Base-by-base conservation (phyloP, 805 yeast species). In the Zygoascus biomembranicola region DNA sequence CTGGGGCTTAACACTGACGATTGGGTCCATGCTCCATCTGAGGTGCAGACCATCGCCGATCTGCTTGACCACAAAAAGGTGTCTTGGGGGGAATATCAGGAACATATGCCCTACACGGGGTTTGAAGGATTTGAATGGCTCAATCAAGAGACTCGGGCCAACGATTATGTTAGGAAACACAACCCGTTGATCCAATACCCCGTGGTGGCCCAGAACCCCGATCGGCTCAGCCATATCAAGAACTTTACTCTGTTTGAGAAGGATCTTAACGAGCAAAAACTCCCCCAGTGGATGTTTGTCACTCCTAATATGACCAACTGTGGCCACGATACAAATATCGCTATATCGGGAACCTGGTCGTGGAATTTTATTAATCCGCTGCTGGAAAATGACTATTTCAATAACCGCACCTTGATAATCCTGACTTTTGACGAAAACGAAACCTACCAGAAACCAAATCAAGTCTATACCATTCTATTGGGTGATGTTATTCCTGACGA, bases 221-320 rank as follows among this genome's bases (percentile, higher is more conserved):
- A 68, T 47, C 73, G 80, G 57, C 61, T 69, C 57, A 64, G 69
- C 47, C 69, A 73, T 67, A 71, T 77, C 66, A 76, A 77, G 69
- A 74, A 76, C 66, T 72, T 76, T 59, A 74, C 77, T 47, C 67
- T 69, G 56, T 73, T 77, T 61, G 60, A 73, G 55, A 57, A 59
- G 43, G 81, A 77, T 60, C 61, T 74, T 55, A 63, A 61, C 37
- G 62, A 67, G 59, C 62, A 74, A 57, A 60, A 65, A 49, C 67
- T 77, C 58, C 81, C 81, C 45, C 81, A 78, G 70, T 78, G 77
- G 77, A 58, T 70, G 57, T 71, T 77, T 69, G 71, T 78, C 63
- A 77, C 81, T 44, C 81, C 82, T 54, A 77, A 77, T 68, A 73
- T 76, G 76, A 67, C 77, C 55, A 69, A 76, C 66, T 80, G 78